Evolutionary conservation across 2,329 filamentous ascomycete genomes (phyloP).

Genomic region (Aspergillus sp.): DNA sequence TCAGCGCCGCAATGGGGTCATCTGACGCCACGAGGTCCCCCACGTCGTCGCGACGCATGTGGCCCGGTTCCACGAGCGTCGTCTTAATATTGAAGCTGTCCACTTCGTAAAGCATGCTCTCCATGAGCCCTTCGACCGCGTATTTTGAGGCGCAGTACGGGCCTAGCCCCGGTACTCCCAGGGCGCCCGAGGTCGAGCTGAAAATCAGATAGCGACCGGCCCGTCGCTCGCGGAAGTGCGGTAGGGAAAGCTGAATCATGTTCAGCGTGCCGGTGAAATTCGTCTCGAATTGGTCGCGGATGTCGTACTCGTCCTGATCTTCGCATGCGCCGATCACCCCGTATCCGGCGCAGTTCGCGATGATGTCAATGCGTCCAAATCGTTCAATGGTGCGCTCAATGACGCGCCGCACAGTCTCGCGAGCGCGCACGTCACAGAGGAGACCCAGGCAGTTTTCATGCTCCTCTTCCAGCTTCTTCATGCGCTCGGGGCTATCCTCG

Average conservation of each 20-base stretch:
- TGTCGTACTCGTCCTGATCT: constrained; percentile 92
- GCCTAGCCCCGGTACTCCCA: constrained; percentile 90
- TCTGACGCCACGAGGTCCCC: constrained; percentile 29
- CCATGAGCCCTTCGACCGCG: constrained; percentile 90
- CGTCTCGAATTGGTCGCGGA: constrained; percentile 94
- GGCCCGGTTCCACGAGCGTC: constrained; percentile 86
- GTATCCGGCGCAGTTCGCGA: constrained; percentile 93
- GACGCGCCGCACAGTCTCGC: constrained; percentile 71
- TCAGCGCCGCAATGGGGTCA: constrained; percentile 18
- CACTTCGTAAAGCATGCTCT: constrained; percentile 95
- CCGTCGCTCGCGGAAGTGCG: constrained; percentile 77
- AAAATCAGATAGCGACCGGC: constrained; percentile 89
- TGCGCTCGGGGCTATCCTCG: constrained; percentile 71
- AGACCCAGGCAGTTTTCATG: constrained; percentile 64
- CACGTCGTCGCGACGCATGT: constrained; percentile 79
- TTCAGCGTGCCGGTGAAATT: constrained; percentile 96
- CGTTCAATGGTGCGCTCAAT: constrained; percentile 68
- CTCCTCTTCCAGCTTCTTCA: constrained; percentile 68
- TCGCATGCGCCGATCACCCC: constrained; percentile 94
- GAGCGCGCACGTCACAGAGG: constrained; percentile 86
- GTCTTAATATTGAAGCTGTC: constrained; percentile 90
- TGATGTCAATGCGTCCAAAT: constrained; percentile 82
- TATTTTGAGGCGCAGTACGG: constrained; percentile 98
- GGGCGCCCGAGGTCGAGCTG: constrained; percentile 83
- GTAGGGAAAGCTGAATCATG: constrained; percentile 84